Base-by-base conservation (phyloP, 2,329 filamentous ascomycete species). In the Colletotrichum phormii region DNA sequence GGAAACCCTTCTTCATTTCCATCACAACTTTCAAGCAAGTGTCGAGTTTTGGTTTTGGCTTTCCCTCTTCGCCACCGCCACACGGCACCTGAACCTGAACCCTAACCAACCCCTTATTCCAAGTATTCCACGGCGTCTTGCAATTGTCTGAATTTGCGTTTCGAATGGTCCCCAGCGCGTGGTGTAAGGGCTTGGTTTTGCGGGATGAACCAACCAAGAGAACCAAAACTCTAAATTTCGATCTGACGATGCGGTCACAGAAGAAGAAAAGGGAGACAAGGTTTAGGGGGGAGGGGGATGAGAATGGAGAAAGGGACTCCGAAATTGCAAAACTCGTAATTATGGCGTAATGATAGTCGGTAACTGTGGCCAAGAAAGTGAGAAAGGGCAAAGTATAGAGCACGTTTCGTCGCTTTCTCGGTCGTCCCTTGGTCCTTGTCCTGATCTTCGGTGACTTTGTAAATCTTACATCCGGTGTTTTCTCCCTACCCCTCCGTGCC, bases 121-220 rank as follows among this genome's bases (percentile, higher is more conserved):
- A 35, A 13, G 57, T 57, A 26, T 55, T 49, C 53, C 37, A 58
- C 26, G 59, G 35, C 26, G 70, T 64, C 62, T 60, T 53, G 37
- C 37, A 24, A 54, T 42, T 42, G 46, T n/a, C 37, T 42, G 37
- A 42, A 18, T 49, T n/a, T 49, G 42, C 42, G 42, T 49, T 49
- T 49, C 65, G 53, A 37, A 53, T 35, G 57, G 37, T 15, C 37
- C 37, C 37, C 37, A 42, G 37, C 37, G 37, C 37, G 37, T 42
- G 37, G 37, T 42, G 37, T 18, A 42, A 42, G 37, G 37, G 37
- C 15, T 42, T 59, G 54, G 70, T 13, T 18, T 69, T 72, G 70
- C 69, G 59, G 70, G 70, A 72, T 69, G 70, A 69, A 72, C 65
- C 69, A 49, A 49, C 18, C 42, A 49, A 49, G 18, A n/a, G 18